A percentile compares a stretch with the other conserved stretches of the same genome.
phyloP scores from a whole-genome alignment of 2,329 filamentous ascomycete genomes.

The Colletotrichum lini region DNA sequence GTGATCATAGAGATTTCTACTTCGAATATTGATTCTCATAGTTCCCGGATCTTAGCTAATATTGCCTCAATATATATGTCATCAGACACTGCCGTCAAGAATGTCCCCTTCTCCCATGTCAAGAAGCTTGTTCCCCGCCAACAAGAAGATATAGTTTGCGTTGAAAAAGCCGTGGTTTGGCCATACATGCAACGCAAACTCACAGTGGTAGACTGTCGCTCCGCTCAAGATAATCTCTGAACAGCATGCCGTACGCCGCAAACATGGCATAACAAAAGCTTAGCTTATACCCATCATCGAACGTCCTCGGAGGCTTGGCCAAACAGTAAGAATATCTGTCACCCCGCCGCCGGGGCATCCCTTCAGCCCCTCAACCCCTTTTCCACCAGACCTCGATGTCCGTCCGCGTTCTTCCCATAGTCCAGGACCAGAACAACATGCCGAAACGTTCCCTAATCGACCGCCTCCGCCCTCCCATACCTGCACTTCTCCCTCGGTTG shows the following conservation, averaged over 20 bases:
- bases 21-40: not conserved
- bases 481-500: constrained; percentile 46
- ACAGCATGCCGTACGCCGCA: constrained; percentile 54
- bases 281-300: not conserved
- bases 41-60: not conserved
- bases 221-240: constrained; percentile 62
- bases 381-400: constrained; percentile 35
- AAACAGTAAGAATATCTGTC: constrained; percentile 18
- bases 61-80: not conserved
- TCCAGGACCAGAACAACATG: constrained; percentile 43
- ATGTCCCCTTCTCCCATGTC: constrained; percentile 45
- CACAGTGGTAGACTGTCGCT: constrained; percentile 63
- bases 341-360: not conserved
- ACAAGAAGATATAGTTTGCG: constrained; percentile 63
- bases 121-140: constrained; percentile 62
- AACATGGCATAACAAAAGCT: not conserved
- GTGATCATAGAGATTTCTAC: too few species aligned
- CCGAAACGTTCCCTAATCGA: constrained; percentile 34
- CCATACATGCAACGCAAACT: constrained; percentile 60
- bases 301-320: not conserved
- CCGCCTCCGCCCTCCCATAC: constrained; percentile 49
- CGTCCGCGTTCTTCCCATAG: constrained; percentile 25
- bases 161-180: constrained; percentile 64
- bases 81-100: not conserved
- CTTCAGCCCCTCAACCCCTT: constrained; percentile 16